Percentiles rank a stretch among this genome's conserved stretches.
phyloP scores from a whole-genome alignment of 208 protist genomes.

The Zelonia costaricensis region DNA sequence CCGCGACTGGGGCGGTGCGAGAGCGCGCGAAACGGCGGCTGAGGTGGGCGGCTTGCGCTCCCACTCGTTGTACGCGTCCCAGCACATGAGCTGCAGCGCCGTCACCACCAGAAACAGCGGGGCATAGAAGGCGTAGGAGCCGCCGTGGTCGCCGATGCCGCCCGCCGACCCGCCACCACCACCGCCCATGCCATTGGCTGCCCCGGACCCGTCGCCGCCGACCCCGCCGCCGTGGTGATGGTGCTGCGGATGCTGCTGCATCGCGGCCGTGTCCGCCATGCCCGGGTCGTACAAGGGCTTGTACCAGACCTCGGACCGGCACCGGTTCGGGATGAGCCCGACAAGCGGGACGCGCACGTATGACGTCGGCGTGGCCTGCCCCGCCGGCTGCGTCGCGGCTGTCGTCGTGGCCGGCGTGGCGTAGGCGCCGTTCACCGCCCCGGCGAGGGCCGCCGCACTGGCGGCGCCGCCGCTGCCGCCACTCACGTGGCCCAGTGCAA shows the following conservation, averaged over 20 bases:
- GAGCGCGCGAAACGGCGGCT: neutral
- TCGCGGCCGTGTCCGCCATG: slow-evolving; percentile 7
- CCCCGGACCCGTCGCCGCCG: slow-evolving; percentile 3
- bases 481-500: slow-evolving; percentile 4
- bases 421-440: neutral
- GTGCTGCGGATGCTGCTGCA: neutral
- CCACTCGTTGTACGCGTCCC: slow-evolving; percentile 71
- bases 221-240: slow-evolving; percentile 1
- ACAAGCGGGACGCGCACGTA: slow-evolving; percentile 58
- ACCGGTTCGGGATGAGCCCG: slow-evolving; percentile 74
- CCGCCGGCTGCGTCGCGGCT: neutral
- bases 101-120: slow-evolving; percentile 75
- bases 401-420: neutral
- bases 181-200: neutral
- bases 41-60: slow-evolving; percentile 12
- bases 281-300: slow-evolving; percentile 25
- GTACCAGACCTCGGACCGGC: slow-evolving; percentile 81
- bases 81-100: slow-evolving; percentile 81
- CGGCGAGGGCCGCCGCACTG: neutral
- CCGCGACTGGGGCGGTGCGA: neutral
- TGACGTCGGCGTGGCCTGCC: neutral
- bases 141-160: slow-evolving; percentile 4
- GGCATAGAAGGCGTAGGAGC: slow-evolving; percentile 43
- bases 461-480: neutral
- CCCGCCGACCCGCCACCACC: neutral